A percentile compares a stretch with the other conserved stretches of the same genome.
Conservation (phyloP, 2,329 filamentous ascomycete genomes). For the Penicillium polonicum region DNA sequence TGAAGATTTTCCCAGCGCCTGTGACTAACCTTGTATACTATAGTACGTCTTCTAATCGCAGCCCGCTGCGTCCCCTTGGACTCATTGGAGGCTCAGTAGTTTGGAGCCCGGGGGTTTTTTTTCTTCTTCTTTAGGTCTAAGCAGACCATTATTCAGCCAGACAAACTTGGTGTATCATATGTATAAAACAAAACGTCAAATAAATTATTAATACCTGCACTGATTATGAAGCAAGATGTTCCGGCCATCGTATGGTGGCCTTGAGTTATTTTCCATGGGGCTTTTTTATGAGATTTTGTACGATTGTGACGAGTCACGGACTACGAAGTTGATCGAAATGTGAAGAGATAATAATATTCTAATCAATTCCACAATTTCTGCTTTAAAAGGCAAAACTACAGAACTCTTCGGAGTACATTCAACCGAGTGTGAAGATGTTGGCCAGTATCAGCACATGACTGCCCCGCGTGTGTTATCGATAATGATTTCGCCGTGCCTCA, state of each 20-base stretch:
- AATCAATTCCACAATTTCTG: not conserved
- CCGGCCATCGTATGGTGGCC: not conserved
- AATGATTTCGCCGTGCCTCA: slow-evolving; percentile 1
- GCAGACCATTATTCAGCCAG: not conserved
- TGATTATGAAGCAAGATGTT: slow-evolving; percentile 1
- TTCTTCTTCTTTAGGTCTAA: not conserved
- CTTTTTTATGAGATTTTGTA: not conserved
- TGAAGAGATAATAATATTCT: not conserved
- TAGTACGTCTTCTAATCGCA: slow-evolving; percentile 37
- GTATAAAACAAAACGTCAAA: slow-evolving; percentile 12
- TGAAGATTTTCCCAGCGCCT: too few relatives aligned
- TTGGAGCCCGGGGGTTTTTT: not conserved
- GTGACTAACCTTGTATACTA: slow-evolving; percentile 2
- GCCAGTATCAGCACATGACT: slow-evolving; percentile 24
- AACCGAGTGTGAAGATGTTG: not conserved
- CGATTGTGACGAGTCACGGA: not conserved
- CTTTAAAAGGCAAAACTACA: not conserved
- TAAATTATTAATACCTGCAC: slow-evolving; percentile 6
- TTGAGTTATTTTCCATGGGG: not conserved
- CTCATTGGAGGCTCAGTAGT: not conserved
- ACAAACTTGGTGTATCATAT: not conserved
- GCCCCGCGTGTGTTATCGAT: slow-evolving; percentile 26
- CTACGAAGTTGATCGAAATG: not conserved
- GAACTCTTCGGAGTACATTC: not conserved
- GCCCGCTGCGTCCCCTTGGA: not conserved